Base-by-base conservation (phyloP, 1,139 yeast genomes). In the Debaryomyces fabryi region DNA sequence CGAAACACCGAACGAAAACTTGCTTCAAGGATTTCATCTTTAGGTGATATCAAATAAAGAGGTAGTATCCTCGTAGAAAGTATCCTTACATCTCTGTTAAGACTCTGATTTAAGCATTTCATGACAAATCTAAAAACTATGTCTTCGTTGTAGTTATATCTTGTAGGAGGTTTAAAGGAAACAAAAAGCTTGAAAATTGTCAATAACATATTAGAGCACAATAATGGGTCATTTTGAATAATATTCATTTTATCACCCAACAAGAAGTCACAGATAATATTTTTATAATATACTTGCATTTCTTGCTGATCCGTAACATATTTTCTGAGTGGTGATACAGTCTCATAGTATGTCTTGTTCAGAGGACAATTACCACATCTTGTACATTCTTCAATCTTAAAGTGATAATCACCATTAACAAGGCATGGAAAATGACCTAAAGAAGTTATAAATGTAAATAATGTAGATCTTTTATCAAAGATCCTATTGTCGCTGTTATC, bases 51-150 rank as follows among this genome's bases (percentile, higher is more conserved):
- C 13, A 81, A 56, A 44, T 74, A 69, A 32, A 79, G 62, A 0
- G 86, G 85, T 2, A 81, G 53, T 0, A 80, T 58, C 49, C 79
- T 69, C 0, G 79, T 69, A 1, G 81, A 69, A 3, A 82, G 57
- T 10, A 85, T 52, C 41, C 91, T 62, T 0, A 83, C 70, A 49
- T 81, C 85, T 53, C 91, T 68, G 50, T 78, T 74, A 8, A 60
- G 59, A 45, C 71, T 68, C 13, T 49, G 54, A 8, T 60, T 47
- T 15, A 69, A 50, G 6, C 56, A 50, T 5, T 55, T 44, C 33
- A 70, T 56, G 13, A 69, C 52, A 41, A 65, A 64, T 13, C 53
- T 52, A 36, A 69, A 62, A 2, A 63, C 47, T 0, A 52, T 49
- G 38, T 70, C 71, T 6, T 52, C 51, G 4, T 44, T 45, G n/a